Evolutionary conservation across 768 basidiomycete species (phyloP).

Genomic region (Mycena galericulata): DNA sequence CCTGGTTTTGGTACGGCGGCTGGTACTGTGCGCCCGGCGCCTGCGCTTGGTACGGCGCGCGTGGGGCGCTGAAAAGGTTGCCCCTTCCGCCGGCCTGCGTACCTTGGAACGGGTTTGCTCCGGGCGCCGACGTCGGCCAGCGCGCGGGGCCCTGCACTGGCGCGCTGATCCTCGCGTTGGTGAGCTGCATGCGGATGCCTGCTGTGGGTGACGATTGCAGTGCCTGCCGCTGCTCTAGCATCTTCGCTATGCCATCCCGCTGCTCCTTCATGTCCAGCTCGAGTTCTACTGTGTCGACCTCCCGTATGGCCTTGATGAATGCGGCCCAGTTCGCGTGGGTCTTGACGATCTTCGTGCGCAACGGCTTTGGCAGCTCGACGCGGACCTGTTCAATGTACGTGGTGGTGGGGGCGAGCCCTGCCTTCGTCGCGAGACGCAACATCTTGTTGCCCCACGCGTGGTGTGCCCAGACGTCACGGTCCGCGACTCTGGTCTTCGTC

Average conservation of each 20-base stretch:
- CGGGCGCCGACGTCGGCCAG: not conserved
- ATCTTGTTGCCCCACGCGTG: slow-evolving; percentile 7
- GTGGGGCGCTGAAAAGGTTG: not conserved
- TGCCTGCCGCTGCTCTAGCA: not conserved
- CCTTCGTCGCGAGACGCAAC: slow-evolving; percentile 1
- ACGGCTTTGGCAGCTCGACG: not conserved
- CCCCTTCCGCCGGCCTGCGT: not conserved
- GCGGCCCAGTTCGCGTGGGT: not conserved
- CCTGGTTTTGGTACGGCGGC: not conserved
- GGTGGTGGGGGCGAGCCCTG: not conserved
- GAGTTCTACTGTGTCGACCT: slow-evolving; percentile 5
- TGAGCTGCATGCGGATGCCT: slow-evolving; percentile 15
- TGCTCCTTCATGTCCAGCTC: not conserved
- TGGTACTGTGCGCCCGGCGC: too few species aligned
- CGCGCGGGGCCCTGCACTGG: too few species aligned
- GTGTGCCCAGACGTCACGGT: slow-evolving; percentile 11
- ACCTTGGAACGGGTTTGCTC: slow-evolving; percentile 1
- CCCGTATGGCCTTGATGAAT: slow-evolving; percentile 5
- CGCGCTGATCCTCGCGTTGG: slow-evolving; percentile 9
- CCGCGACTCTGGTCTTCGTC: not conserved
- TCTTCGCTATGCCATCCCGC: not conserved
- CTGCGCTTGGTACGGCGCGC: not conserved
- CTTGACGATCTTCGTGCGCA: slow-evolving; percentile 5
- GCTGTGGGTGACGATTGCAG: slow-evolving; percentile 9
- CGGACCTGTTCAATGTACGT: slow-evolving; percentile 11